Conservation (phyloP, 1,284 basidiomycete genomes). For the Cutaneotrichosporon daszewskae region DNA sequence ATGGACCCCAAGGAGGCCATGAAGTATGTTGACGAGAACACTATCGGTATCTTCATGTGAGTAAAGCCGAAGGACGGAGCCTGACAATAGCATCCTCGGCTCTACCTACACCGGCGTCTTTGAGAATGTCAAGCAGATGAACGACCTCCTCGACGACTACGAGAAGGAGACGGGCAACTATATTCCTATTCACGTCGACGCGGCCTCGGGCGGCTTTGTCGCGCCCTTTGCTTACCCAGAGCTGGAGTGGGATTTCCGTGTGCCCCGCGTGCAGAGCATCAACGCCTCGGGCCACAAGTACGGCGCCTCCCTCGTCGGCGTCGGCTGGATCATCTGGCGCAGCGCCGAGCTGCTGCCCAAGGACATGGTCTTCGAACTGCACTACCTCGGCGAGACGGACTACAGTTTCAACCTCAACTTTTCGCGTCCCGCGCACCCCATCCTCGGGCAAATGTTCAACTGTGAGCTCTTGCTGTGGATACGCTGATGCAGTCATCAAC, state of each 20-base stretch:
- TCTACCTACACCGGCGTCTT: slow-evolving; percentile 89
- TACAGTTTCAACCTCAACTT: slow-evolving; percentile 90
- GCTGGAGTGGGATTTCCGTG: slow-evolving; percentile 82
- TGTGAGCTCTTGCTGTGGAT: slow-evolving; percentile 34
- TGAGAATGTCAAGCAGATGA: slow-evolving; percentile 84
- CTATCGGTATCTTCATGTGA: slow-evolving; percentile 35
- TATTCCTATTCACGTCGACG: slow-evolving; percentile 72
- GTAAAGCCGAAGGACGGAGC: slow-evolving; percentile 5
- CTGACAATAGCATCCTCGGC: slow-evolving; percentile 36
- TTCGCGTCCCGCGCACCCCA: slow-evolving; percentile 69
- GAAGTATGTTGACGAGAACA: slow-evolving; percentile 87
- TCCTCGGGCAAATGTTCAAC: slow-evolving; percentile 91
- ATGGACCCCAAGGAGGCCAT: slow-evolving; percentile 79
- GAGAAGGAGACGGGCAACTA: slow-evolving; percentile 70
- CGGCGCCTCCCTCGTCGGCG: slow-evolving; percentile 55
- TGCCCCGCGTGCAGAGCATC: slow-evolving; percentile 68
- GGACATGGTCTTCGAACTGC: slow-evolving; percentile 88
- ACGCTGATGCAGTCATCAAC: slow-evolving; percentile 55
- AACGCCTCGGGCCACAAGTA: slow-evolving; percentile 80
- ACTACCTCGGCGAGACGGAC: slow-evolving; percentile 59
- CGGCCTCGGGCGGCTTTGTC: slow-evolving; percentile 66
- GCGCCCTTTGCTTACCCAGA: slow-evolving; percentile 55
- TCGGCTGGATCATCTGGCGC: slow-evolving; percentile 79
- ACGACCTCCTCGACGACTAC: slow-evolving; percentile 76
- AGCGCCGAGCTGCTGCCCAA: slow-evolving; percentile 70